These are phyloP conservation scores for Trametes punicea DNA, from an alignment of 768 basidiomycete genomes.

Conservation along the genomic window DNA sequence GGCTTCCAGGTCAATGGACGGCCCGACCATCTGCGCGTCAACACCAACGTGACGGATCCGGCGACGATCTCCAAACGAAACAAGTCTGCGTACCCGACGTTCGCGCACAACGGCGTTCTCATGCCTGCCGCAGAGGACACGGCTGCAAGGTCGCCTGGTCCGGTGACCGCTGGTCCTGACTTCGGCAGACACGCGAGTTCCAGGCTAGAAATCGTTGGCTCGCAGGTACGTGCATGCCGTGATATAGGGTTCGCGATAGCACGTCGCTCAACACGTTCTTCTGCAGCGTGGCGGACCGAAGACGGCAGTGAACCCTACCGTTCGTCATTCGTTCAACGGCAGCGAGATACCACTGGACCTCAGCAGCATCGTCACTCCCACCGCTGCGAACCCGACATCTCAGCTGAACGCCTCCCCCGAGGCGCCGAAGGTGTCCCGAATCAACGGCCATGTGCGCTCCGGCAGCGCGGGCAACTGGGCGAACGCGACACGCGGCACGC, in stretches of 20 bases:
- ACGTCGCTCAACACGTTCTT: slow-evolving; percentile 14
- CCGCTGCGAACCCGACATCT: slow-evolving; percentile 35
- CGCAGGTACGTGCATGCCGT: slow-evolving; percentile 46
- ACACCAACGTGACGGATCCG: slow-evolving; percentile 57
- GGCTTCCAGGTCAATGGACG: slow-evolving; percentile 42
- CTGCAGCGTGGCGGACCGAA: slow-evolving; percentile 46
- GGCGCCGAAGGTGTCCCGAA: slow-evolving; percentile 40
- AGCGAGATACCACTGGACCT: slow-evolving; percentile 62
- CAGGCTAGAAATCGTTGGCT: slow-evolving; percentile 69
- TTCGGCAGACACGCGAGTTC: slow-evolving; percentile 73
- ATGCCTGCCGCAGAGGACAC: slow-evolving; percentile 56
- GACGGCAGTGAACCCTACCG: slow-evolving; percentile 40
- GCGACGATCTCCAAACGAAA: slow-evolving; percentile 68
- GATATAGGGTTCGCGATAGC: not conserved
- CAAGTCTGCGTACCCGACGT: slow-evolving; percentile 79
- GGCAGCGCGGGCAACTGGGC: slow-evolving; percentile 84
- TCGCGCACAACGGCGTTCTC: slow-evolving; percentile 53
- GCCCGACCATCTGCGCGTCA: slow-evolving; percentile 68
- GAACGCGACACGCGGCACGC: slow-evolving; percentile 49
- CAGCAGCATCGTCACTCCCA: slow-evolving; percentile 50
- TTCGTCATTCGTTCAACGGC: slow-evolving; percentile 75
- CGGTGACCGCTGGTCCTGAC: slow-evolving; percentile 83
- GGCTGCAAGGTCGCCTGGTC: slow-evolving; percentile 67
- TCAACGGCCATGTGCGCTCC: slow-evolving; percentile 67
- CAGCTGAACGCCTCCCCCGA: slow-evolving; percentile 36